A percentile compares a stretch with the other conserved stretches of the same genome.
Evolutionary conservation across 345 rosid species (phyloP).

Genomic region (Citrus maxima): DNA sequence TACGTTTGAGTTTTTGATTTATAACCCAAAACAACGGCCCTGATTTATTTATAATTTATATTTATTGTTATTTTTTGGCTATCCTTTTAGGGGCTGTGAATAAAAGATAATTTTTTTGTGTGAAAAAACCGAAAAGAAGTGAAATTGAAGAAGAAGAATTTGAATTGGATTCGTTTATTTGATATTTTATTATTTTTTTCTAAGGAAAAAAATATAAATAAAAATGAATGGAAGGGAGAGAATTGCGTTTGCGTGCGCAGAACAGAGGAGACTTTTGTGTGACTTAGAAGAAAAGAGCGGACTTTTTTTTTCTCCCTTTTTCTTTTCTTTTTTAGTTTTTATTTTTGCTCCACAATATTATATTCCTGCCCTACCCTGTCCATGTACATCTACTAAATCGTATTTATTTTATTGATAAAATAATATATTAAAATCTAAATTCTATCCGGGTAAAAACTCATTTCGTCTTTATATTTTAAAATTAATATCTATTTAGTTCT

Average conservation of each 20-base stretch:
- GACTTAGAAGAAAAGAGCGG: not conserved
- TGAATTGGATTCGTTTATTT: not conserved
- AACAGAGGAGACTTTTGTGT: not conserved
- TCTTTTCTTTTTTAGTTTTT: too few relatives aligned
- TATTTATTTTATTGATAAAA: too few relatives aligned
- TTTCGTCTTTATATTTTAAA: too few relatives aligned
- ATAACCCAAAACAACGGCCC: conserved; percentile 1
- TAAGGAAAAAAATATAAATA: not conserved
- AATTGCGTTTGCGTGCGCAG: not conserved
- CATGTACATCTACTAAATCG: too few relatives aligned
- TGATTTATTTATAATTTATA: not conserved
- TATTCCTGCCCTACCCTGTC: too few relatives aligned
- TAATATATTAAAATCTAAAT: too few relatives aligned
- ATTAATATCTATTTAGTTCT: accelerated
- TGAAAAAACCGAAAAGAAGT: not conserved
- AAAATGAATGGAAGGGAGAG: not conserved
- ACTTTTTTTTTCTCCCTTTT: too few relatives aligned
- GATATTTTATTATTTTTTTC: not conserved
- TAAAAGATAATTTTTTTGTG: not conserved
- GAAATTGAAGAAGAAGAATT: not conserved
- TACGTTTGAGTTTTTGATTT: conserved; percentile 1
- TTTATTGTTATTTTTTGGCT: not conserved
- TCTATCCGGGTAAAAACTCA: too few relatives aligned
- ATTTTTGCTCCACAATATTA: too few relatives aligned
- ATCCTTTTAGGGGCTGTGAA: not conserved